Conservation (phyloP, 2,329 filamentous ascomycete genomes). For the Paracorniculantispora psalliotae region DNA sequence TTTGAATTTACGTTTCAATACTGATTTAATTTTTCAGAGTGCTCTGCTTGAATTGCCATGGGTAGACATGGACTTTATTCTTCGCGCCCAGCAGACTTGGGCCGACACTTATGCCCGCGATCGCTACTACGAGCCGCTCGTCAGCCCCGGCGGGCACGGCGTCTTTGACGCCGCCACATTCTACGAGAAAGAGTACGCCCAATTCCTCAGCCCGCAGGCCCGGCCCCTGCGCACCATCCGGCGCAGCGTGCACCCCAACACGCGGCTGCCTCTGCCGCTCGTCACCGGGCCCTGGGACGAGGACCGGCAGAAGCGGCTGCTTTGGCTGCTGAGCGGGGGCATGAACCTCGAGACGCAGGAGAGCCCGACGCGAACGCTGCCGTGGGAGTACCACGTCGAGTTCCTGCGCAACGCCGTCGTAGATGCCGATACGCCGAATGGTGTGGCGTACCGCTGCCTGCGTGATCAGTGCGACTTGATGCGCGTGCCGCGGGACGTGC, state of each 20-base stretch:
- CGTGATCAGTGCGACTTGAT: constrained; percentile 24
- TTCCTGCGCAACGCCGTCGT: constrained; percentile 33
- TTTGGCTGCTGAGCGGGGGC: constrained; percentile 41
- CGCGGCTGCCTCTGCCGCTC: constrained; percentile 36
- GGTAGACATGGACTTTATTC: constrained; percentile 40
- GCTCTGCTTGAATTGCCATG: constrained; percentile 40
- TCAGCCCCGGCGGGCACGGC: constrained; percentile 18
- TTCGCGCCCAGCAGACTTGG: constrained; percentile 45
- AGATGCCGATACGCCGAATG: constrained; percentile 23
- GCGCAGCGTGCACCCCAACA: constrained; percentile 33
- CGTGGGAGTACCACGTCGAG: constrained; percentile 39
- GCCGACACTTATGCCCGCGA: constrained; percentile 32
- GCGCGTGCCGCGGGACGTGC: constrained; percentile 26
- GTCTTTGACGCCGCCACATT: constrained; percentile 25
- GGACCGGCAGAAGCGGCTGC: constrained; percentile 35
- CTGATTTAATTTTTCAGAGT: constrained; percentile 29
- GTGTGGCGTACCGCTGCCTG: constrained; percentile 28
- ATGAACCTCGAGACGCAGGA: constrained; percentile 24
- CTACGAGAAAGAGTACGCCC: not conserved
- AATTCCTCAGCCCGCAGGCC: not conserved
- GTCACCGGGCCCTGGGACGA: constrained; percentile 39
- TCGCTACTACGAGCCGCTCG: constrained; percentile 28
- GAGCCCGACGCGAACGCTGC: constrained; percentile 17
- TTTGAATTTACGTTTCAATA: not conserved
- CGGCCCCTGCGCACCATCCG: not conserved